Evolutionary conservation across 2,329 filamentous ascomycete genomes (phyloP).

Genomic region (Tolypocladium tundrense): DNA sequence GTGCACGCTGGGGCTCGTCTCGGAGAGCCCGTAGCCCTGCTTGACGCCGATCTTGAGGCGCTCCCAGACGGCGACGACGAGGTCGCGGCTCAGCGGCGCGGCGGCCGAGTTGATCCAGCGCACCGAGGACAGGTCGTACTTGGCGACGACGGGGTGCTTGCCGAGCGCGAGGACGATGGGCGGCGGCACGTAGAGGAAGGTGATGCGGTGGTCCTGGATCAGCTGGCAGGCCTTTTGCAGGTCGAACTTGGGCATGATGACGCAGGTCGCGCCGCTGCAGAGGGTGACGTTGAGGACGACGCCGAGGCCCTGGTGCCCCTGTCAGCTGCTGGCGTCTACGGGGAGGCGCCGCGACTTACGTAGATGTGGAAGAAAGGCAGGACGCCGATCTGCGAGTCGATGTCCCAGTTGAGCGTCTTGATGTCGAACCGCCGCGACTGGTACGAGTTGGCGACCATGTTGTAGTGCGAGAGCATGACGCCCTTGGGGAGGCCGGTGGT

Average conservation of each 20-base stretch:
- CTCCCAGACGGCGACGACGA: constrained; percentile 65
- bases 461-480: constrained; percentile 74
- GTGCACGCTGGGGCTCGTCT: constrained; percentile 73
- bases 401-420: constrained; percentile 44
- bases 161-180: constrained; percentile 72
- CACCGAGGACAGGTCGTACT: constrained; percentile 70
- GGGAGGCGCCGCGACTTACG: constrained; percentile 33
- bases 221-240: constrained; percentile 67
- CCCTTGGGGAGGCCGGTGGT: constrained; percentile 90
- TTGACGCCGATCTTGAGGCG: constrained; percentile 73
- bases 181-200: constrained; percentile 73
- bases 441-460: constrained; percentile 66
- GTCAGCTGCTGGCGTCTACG: not conserved
- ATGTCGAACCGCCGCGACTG: constrained; percentile 46
- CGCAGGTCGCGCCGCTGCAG: constrained; percentile 57
- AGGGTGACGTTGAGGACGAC: constrained; percentile 18
- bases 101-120: constrained; percentile 83
- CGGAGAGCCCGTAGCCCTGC: constrained; percentile 85
- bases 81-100: constrained; percentile 70
- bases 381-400: constrained; percentile 67
- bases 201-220: constrained; percentile 66
- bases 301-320: constrained; percentile 16
- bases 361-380: constrained; percentile 91
- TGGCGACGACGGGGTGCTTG: constrained; percentile 67
- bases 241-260: constrained; percentile 68